Percentiles rank a stretch among this genome's conserved stretches.
phyloP scores from a whole-genome alignment of 148 eudicot genomes.

The Cornus kousa region DNA sequence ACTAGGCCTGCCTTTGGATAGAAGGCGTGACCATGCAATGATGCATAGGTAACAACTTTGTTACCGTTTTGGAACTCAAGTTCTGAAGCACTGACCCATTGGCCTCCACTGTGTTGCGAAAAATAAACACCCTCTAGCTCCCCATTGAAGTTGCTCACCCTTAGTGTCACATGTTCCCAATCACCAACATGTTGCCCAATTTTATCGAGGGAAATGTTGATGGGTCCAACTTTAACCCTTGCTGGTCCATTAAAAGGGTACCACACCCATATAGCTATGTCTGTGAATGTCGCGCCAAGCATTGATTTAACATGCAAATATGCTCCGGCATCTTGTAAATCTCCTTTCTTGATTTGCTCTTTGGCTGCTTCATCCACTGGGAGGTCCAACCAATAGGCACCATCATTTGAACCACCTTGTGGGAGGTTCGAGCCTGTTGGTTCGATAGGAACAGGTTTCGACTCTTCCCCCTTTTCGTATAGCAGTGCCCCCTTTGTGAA shows the following conservation, averaged over 20 bases:
- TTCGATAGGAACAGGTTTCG: slow-evolving; percentile 14
- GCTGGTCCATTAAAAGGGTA: slow-evolving; percentile 33
- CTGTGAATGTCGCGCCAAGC: slow-evolving; percentile 26
- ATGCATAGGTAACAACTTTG: slow-evolving; percentile 19
- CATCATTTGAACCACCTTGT: slow-evolving; percentile 29
- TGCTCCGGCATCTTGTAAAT: slow-evolving; percentile 18
- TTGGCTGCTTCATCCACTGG: slow-evolving; percentile 12
- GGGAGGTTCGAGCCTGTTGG: slow-evolving; percentile 28
- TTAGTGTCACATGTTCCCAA: slow-evolving; percentile 34
- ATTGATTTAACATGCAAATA: slow-evolving; percentile 29
- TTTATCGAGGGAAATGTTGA: slow-evolving; percentile 18
- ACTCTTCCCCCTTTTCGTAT: slow-evolving; percentile 25
- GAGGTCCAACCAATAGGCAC: slow-evolving; percentile 29
- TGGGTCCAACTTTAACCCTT: slow-evolving; percentile 16
- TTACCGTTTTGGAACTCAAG: slow-evolving; percentile 21
- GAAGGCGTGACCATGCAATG: slow-evolving; percentile 17
- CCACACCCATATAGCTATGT: slow-evolving; percentile 30
- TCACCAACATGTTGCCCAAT: slow-evolving; percentile 32
- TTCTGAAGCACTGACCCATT: slow-evolving; percentile 17
- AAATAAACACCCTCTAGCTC: slow-evolving; percentile 24
- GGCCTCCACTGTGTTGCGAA: slow-evolving; percentile 23
- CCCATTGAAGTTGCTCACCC: slow-evolving; percentile 27
- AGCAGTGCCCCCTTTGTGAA: slow-evolving; percentile 25
- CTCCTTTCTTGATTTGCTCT: slow-evolving; percentile 21
- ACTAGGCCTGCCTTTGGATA: slow-evolving; percentile 15